Evolutionary conservation across 1,284 basidiomycete genomes (phyloP), one percentile per base, ranked within the genome.

Genomic region (Xerocomus subilludens): DNA sequence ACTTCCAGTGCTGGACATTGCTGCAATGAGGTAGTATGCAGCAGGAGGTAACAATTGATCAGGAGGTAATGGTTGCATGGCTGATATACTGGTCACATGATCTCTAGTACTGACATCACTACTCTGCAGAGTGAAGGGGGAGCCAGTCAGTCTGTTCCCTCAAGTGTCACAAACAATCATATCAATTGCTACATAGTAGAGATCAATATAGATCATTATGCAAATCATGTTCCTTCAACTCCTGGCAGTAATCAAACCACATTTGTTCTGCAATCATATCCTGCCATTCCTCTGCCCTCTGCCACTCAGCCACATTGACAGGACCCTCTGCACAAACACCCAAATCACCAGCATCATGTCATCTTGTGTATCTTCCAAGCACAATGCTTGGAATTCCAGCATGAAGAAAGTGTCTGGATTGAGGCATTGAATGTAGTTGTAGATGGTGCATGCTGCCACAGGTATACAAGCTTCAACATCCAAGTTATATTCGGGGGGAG

Each of bases 401-500:
- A 27, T 53, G n/a, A 16, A 53, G 25, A 53, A 53, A 21, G 51
- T 53, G 14, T 53, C 27, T 10, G 51, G 51, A n/a, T 53, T 53
- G 51, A 53, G 51, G 10, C 27, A n/a, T 53, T 53, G 51, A 27
- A 53, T 53, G 25, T 21, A 53, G 51, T 53, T 53, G 51, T 53
- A 27, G 51, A 53, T 53, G 51, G 51, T n/a, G 27, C 51, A 53
- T 23, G n/a, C 10, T 53, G 51, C 51, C n/a, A 27, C 27, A 21
- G 51, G 51, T 14, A 53, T 53, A 10, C n/a, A 27, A 21, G 51
- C 35, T 60, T 60, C 33, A 60, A 79, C 80, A 11, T 72, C 55
- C 59, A 85, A 77, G 30, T 66, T 56, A 72, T 82, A 85, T 42
- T 85, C 74, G 9, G 79, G 21, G 80, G 69, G 18, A 70, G 23